These are phyloP conservation scores for Erythrobasidium hasegawianum DNA, from an alignment of 1,284 basidiomycete species.

Conservation along the genomic window DNA sequence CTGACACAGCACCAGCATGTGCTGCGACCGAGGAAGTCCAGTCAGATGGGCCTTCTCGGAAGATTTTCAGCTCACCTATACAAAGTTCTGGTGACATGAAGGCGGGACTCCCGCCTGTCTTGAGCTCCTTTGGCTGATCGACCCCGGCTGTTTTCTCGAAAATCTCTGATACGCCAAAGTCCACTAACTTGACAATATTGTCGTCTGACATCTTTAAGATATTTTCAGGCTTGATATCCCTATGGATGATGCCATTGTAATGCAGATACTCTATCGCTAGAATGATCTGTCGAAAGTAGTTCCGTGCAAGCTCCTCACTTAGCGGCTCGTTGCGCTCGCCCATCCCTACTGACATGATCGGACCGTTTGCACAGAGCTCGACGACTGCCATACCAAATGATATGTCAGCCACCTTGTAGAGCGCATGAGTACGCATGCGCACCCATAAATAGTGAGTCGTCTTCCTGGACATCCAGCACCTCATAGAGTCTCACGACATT, in stretches of 20 bases:
- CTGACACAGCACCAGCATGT: conserved; percentile 49
- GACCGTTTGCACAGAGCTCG: conserved; percentile 55
- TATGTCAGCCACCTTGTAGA: no score
- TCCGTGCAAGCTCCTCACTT: conserved; percentile 48
- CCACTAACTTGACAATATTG: conserved; percentile 53
- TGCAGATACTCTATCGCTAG: conserved; percentile 56
- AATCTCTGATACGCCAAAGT: conserved; percentile 60
- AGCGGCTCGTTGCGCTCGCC: conserved; percentile 46
- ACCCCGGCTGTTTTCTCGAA: conserved; percentile 47
- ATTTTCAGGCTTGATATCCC: conserved; percentile 53
- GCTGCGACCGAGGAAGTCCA: conserved; percentile 1
- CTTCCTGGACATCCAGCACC: conserved; percentile 56
- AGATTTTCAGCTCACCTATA: conserved; percentile 30
- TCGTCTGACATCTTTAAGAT: conserved; percentile 54
- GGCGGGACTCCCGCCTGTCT: conserved; percentile 55
- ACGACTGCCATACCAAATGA: conserved; percentile 51
- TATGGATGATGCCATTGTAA: conserved; percentile 53
- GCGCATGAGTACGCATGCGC: no score
- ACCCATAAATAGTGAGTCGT: conserved; percentile 56
- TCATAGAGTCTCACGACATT: conserved; percentile 55
- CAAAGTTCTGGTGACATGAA: conserved; percentile 57
- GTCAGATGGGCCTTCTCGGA: conserved; percentile 36
- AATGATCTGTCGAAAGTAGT: conserved; percentile 57
- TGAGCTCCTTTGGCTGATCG: conserved; percentile 31
- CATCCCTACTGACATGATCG: conserved; percentile 52